Conservation (phyloP, 2,329 filamentous ascomycete genomes). For the Myotisia sp. region DNA sequence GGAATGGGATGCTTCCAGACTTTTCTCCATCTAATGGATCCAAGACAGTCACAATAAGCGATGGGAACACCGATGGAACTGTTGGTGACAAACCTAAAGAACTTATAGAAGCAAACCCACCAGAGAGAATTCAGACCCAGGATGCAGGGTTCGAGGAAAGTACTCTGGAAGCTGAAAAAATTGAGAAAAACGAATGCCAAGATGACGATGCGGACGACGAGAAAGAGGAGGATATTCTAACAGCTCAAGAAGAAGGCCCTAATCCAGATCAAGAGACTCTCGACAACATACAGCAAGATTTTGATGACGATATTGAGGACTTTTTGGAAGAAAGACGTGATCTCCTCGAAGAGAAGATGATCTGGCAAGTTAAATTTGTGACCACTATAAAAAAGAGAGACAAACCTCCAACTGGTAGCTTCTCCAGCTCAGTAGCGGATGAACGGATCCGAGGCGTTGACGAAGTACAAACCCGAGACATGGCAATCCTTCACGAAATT, state of each 20-base stretch:
- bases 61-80: too few relatives aligned
- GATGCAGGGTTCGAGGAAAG: too few relatives aligned
- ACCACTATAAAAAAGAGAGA: conserved; percentile 3
- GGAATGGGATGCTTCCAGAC: too few relatives aligned
- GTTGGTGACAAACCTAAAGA: too few relatives aligned
- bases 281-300: background rate
- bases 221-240: background rate
- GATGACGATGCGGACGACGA: background rate
- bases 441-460: conserved; percentile 1
- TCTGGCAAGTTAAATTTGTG: conserved; percentile 6
- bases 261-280: background rate
- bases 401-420: background rate
- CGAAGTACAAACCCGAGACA: background rate
- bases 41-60: too few relatives aligned
- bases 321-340: conserved; percentile 1
- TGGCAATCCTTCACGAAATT: conserved; percentile 3
- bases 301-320: conserved; percentile 5
- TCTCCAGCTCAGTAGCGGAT: background rate
- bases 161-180: background rate
- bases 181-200: background rate
- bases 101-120: too few relatives aligned
- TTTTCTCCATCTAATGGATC: too few relatives aligned
- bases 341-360: background rate
- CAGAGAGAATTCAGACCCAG: too few relatives aligned
- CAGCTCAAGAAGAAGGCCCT: background rate